Percentiles rank a stretch among this genome's conserved stretches.
phyloP scores from a whole-genome alignment of 257 asterid species.

The Nicotiana sylvestris region DNA sequence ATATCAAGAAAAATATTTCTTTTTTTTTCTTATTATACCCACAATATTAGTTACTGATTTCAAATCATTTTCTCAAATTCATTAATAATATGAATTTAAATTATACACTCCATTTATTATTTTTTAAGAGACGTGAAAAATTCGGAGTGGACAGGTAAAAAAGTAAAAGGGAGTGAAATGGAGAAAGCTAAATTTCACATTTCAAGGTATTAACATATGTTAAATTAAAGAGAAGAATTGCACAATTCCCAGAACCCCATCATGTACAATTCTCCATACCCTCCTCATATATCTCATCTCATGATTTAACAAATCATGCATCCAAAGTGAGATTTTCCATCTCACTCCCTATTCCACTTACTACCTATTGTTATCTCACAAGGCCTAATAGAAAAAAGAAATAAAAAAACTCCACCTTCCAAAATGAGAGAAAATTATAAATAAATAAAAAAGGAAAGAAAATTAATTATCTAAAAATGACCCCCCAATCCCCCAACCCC shows the following conservation, averaged over 20 bases:
- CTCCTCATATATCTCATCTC: constrained; percentile 5
- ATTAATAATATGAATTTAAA: too few relatives aligned
- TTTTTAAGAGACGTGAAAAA: too few relatives aligned
- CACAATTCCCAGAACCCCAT: constrained; percentile 34
- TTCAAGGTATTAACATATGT: constrained; percentile 14
- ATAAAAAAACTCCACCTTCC: background rate
- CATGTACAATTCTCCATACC: constrained; percentile 22
- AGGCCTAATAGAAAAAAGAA: background rate
- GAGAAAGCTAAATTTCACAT: background rate
- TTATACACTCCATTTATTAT: too few relatives aligned
- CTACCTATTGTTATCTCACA: background rate
- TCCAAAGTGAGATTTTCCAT: background rate
- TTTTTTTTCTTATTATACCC: too few relatives aligned
- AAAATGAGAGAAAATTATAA: constrained; percentile 5
- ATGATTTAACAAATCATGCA: background rate
- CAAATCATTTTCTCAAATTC: too few relatives aligned
- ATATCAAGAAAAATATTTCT: too few relatives aligned
- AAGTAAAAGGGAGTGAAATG: too few relatives aligned
- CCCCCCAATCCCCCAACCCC: too few relatives aligned
- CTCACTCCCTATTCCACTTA: background rate
- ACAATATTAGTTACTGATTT: too few relatives aligned
- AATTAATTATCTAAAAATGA: background rate
- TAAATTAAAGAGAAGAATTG: constrained; percentile 25
- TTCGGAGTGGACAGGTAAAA: too few relatives aligned
- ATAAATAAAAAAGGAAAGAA: background rate